These are phyloP conservation scores for Mimosa bimucronata DNA, from an alignment of 306 rosid genomes.

Conservation along the genomic window DNA sequence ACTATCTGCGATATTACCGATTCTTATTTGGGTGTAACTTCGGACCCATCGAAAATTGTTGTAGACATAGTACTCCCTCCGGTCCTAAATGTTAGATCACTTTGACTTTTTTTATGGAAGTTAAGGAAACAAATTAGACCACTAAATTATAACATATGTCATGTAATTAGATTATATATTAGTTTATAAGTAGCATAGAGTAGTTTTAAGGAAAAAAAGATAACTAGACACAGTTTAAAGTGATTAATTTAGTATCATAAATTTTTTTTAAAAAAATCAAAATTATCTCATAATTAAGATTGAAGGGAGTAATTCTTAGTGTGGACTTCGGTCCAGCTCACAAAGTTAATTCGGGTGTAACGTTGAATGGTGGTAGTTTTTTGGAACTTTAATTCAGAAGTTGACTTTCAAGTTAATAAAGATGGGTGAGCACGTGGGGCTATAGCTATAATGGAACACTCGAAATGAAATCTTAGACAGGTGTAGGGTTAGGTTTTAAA, in stretches of 20 bases:
- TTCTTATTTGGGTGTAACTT: background rate
- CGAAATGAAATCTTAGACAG: background rate
- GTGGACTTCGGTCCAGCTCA: background rate
- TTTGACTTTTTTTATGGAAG: too few relatives aligned
- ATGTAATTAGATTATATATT: too few relatives aligned
- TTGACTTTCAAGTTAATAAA: background rate
- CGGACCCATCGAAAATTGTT: constrained; percentile 6
- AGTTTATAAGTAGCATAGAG: too few relatives aligned
- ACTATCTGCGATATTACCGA: background rate
- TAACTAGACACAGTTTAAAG: too few relatives aligned
- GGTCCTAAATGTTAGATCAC: too few relatives aligned
- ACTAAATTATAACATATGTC: too few relatives aligned
- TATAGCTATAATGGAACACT: background rate
- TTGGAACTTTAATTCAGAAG: background rate
- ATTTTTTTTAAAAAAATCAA: too few relatives aligned
- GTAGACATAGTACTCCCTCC: too few relatives aligned
- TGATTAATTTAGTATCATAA: too few relatives aligned
- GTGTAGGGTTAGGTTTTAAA: background rate
- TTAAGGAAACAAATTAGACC: too few relatives aligned
- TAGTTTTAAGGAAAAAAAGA: too few relatives aligned
- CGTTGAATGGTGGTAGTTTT: background rate
- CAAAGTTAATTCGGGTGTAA: constrained; percentile 31
- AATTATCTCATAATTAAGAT: too few relatives aligned
- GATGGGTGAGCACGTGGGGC: background rate
- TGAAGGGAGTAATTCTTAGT: background rate